These are phyloP conservation scores for Sclerotiophoma versabilis DNA, from an alignment of 2,329 filamentous ascomycete species.

Conservation along the genomic window DNA sequence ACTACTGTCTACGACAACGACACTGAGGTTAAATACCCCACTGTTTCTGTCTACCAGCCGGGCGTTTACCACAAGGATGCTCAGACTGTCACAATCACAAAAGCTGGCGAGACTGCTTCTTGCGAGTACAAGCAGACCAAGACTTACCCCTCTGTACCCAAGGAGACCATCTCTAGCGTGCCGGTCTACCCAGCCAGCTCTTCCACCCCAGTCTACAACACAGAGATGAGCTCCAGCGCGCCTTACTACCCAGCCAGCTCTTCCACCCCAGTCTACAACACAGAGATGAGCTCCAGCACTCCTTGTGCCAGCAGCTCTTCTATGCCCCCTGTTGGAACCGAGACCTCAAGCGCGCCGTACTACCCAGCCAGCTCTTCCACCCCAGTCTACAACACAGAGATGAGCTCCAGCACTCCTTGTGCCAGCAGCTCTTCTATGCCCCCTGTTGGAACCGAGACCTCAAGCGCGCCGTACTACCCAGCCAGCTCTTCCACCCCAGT, in stretches of 20 bases:
- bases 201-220: neutral
- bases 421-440: neutral
- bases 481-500: neutral
- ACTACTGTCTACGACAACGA: slow-evolving; percentile 36
- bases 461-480: slow-evolving; percentile 11
- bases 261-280: slow-evolving; percentile 12
- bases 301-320: too few species aligned
- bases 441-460: slow-evolving; percentile 16
- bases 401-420: neutral
- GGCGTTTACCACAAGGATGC: slow-evolving; percentile 39
- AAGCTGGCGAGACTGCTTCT: slow-evolving; percentile 36
- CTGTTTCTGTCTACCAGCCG: slow-evolving; percentile 30
- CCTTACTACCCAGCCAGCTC: slow-evolving; percentile 1
- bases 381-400: neutral
- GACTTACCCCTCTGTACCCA: slow-evolving; percentile 24
- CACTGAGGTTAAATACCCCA: slow-evolving; percentile 37
- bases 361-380: slow-evolving; percentile 1
- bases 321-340: neutral
- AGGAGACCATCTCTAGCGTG: slow-evolving; percentile 18
- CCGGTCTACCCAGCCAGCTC: slow-evolving; percentile 9
- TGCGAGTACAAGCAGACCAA: slow-evolving; percentile 37
- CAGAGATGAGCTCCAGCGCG: neutral
- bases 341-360: neutral
- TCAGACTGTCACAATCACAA: slow-evolving; percentile 45
- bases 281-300: neutral